phyloP scores from a whole-genome alignment of 768 basidiomycete genomes.

The Rhodotorula sphaerocarpa region DNA sequence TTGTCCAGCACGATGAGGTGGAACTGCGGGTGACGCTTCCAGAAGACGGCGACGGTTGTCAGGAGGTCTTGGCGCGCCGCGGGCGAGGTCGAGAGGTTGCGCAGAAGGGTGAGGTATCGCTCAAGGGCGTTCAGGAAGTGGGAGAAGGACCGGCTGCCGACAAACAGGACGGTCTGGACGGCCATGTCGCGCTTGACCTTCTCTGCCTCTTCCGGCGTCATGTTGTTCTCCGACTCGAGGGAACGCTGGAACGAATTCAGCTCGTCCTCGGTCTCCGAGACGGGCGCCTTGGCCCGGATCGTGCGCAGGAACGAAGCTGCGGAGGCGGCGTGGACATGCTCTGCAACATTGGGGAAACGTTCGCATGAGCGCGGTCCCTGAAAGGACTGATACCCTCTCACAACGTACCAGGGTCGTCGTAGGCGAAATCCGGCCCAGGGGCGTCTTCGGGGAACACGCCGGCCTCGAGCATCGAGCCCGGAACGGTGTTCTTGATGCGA shows the following conservation, averaged over 20 bases:
- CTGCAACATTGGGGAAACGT: too few relatives aligned
- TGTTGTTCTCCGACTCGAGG: constrained; percentile 57
- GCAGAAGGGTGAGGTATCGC: constrained; percentile 48
- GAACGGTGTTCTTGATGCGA: constrained; percentile 78
- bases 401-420: constrained; percentile 53
- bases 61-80: constrained; percentile 53
- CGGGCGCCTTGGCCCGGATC: constrained; percentile 57
- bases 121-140: constrained; percentile 97
- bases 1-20: constrained; percentile 91
- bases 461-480: constrained; percentile 68
- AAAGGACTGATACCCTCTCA: neutral
- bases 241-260: constrained; percentile 63
- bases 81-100: constrained; percentile 55
- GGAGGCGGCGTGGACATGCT: constrained; percentile 67
- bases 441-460: constrained; percentile 60
- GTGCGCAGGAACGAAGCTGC: constrained; percentile 69
- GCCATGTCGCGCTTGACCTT: constrained; percentile 64
- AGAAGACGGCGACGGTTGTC: constrained; percentile 63
- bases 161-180: constrained; percentile 76
- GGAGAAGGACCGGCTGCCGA: constrained; percentile 91
- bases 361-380: constrained; percentile 42
- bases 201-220: constrained; percentile 59
- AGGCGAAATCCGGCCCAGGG: constrained; percentile 72
- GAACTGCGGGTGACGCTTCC: constrained; percentile 78
- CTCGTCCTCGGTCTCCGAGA: constrained; percentile 71